Evolutionary conservation across 495 filamentous ascomycete genomes (phyloP).

Genomic region (Aspergillus conjunctus): DNA sequence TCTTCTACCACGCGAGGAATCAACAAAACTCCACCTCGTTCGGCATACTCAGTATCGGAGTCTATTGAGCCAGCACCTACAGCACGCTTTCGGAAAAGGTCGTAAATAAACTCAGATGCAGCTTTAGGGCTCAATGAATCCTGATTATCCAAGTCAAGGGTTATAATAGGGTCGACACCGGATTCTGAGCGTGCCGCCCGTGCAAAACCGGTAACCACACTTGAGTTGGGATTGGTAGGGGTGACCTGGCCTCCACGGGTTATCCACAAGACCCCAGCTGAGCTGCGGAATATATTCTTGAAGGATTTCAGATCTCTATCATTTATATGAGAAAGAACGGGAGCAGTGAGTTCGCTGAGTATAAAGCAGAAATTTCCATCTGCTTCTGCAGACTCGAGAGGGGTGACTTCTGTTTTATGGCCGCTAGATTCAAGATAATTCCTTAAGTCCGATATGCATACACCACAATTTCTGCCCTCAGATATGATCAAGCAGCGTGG

Average conservation of each 20-base stretch:
- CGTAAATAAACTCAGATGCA: slow-evolving; percentile 18
- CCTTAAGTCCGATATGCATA: slow-evolving; percentile 1
- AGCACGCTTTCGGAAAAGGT: slow-evolving; percentile 24
- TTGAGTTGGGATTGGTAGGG: slow-evolving; percentile 26
- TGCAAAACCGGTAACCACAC: slow-evolving; percentile 30
- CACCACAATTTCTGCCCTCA: background rate
- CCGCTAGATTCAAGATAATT: background rate
- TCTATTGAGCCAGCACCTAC: background rate
- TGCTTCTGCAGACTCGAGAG: slow-evolving; percentile 18
- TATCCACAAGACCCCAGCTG: slow-evolving; percentile 34
- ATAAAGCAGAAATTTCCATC: slow-evolving; percentile 31
- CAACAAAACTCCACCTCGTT: slow-evolving; percentile 23
- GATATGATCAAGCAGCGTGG: slow-evolving; percentile 23
- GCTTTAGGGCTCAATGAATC: slow-evolving; percentile 1
- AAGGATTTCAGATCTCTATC: slow-evolving; percentile 16
- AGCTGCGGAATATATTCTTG: slow-evolving; percentile 28
- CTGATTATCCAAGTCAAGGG: slow-evolving; percentile 30
- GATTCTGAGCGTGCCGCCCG: slow-evolving; percentile 39
- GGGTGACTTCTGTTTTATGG: slow-evolving; percentile 6
- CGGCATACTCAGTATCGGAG: slow-evolving; percentile 30
- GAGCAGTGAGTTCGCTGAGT: slow-evolving; percentile 18
- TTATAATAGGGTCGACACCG: slow-evolving; percentile 29
- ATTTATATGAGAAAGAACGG: slow-evolving; percentile 14
- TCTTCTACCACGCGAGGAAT: slow-evolving; percentile 32
- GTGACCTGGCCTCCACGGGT: slow-evolving; percentile 24